Conservation (phyloP, 805 yeast species). For the Kluyveromyces lactis region DNA sequence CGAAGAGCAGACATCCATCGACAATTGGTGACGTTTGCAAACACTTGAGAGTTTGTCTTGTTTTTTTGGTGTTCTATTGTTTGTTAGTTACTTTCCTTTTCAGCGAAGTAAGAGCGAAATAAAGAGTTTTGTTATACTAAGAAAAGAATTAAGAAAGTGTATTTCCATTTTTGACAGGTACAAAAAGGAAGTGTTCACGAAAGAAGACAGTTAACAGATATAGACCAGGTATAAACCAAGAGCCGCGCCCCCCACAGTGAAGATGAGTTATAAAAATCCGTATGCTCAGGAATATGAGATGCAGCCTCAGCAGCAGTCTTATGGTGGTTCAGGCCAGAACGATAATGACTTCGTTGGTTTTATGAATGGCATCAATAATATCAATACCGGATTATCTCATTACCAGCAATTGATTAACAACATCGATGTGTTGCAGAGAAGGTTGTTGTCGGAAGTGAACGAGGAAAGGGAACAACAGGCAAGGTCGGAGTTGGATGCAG, state of each 20-base stretch:
- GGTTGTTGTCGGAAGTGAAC: constrained; percentile 64
- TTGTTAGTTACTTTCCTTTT: too few species aligned
- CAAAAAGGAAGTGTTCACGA: background rate
- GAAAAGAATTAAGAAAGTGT: too few species aligned
- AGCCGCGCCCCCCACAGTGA: too few species aligned
- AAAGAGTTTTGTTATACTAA: too few species aligned
- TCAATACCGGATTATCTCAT: constrained; percentile 61
- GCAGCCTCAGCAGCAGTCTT: constrained; percentile 14
- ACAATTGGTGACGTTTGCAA: too few species aligned
- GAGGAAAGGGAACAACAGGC: constrained; percentile 60
- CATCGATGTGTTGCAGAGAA: constrained; percentile 61
- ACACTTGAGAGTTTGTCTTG: too few species aligned
- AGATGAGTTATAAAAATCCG: constrained; percentile 28
- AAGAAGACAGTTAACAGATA: too few species aligned
- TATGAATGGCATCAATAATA: constrained; percentile 58
- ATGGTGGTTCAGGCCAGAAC: constrained; percentile 11
- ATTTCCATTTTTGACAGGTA: too few species aligned
- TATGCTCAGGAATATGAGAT: constrained; percentile 19
- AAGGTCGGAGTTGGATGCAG: constrained; percentile 67
- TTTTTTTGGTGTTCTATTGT: too few species aligned
- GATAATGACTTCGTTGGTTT: constrained; percentile 49
- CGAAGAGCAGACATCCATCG: too few species aligned
- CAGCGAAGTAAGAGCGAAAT: too few species aligned
- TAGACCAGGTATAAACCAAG: too few species aligned
- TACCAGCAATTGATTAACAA: constrained; percentile 62